Base-by-base conservation (phyloP, 2,329 filamentous ascomycete species). In the Claviceps capensis region DNA sequence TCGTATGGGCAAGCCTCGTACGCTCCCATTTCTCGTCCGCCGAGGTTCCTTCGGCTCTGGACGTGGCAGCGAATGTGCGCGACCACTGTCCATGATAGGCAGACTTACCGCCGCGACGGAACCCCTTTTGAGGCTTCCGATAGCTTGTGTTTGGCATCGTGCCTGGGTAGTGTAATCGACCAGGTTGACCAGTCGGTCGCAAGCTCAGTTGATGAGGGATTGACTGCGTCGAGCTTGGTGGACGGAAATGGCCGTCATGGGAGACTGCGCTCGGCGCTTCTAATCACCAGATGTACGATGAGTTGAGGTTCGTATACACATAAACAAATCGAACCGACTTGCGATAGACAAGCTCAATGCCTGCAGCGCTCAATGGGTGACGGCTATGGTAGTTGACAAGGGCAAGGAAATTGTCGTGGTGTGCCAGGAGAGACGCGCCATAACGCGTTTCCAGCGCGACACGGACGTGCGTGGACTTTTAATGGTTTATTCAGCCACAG, bases 1-100 rank as follows among this genome's bases (percentile, higher is more conserved):
- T 96, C 62, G 77, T 80, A 69, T 95, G 82, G 36, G 88, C 88
- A 49, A 95, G 79, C 52, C 82, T 82, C 47, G 83, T 85, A 40
- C 88, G 83, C 70, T 98, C 90, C 70, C 88, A 82, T 68, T 88
- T 94, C 69, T 98, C 93, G 74, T 95, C 88, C 61, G 88, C 82
- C 7, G 90, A 94, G 1, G 89, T 97, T 50, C 80, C 84, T 73
- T 98, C 94, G 51, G 81, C 82, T 52, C 85, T 81, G 44, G 85
- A 81, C 7, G 85, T 83, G 37, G 87, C 82, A 53, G 91, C 82
- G 58, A 97, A 86, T 4, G 88, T 94, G 63, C 86, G 87, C 61
- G 78, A 73, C 57, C 78, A 76, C 55, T 71, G 72, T 62, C 86
- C 85, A 76, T 88, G 85, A 67, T 83, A 85, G 55, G 81, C 79